Evolutionary conservation across 208 protist genomes (phyloP), one percentile per base, ranked within the genome.

Genomic region (Trypanosoma mega): DNA sequence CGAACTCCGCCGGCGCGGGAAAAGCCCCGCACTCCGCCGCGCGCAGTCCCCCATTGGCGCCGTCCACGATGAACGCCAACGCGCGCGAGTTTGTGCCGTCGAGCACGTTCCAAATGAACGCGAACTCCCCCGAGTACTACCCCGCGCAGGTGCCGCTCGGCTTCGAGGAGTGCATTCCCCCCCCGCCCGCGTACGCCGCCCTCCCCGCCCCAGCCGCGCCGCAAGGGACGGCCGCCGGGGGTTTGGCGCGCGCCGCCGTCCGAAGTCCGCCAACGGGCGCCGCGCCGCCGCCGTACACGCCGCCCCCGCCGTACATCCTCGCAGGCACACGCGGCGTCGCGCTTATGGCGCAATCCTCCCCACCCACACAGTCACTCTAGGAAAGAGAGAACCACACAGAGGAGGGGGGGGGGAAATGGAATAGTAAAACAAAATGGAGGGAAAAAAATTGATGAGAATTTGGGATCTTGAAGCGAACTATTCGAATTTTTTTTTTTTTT

Each of bases 71-170:
- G 80, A 93, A 93, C 51, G 86, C 78, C n/a, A 63, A 74, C 6
- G 86, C 86, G 23, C 83, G 87, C 54, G 82, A 85, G 70, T 93
- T 93, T 51, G 71, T 90, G 6, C 86, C 65, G 8, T 54, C 51
- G 18, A 26, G 51, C 71, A 11, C 63, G 68, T 46, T 84, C 83
- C 44, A 69, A 34, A 50, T 82, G 30, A 68, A 60, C 41, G 58
- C 64, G 2, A 79, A 62, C 37, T 80, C 83, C 3, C 76, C 76
- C 11, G 75, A 85, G 64, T 85, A 76, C 57, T 62, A 54, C 30
- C 74, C 73, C 3, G 26, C 53, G 1, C 12, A 50, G 23, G 45
- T 66, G n/a, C 57, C 27, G 26, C 27, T 55, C 21, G n/a, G 20
- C 3, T 71, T 66, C 21, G 43, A 41, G 12, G 44, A 56, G 34